Evolutionary conservation across 2,329 filamentous ascomycete species (phyloP).

Genomic region (Didymella lethalis): DNA sequence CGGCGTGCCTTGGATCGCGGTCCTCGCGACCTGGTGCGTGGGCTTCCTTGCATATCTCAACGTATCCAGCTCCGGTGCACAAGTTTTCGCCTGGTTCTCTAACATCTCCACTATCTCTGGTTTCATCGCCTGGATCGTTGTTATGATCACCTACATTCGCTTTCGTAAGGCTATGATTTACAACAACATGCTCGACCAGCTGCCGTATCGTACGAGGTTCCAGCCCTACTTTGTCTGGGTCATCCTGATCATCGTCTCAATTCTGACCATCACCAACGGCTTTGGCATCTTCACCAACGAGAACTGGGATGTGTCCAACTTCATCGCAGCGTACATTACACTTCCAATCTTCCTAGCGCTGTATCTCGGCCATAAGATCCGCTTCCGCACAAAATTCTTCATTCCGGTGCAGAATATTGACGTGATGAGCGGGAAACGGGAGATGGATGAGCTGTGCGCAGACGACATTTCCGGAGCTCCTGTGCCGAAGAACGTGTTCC

Average conservation of each 20-base stretch:
- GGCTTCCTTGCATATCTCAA: slow-evolving; percentile 60
- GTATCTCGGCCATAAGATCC: slow-evolving; percentile 48
- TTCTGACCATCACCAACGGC: slow-evolving; percentile 48
- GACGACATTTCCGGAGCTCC: slow-evolving; percentile 42
- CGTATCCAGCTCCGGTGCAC: slow-evolving; percentile 55
- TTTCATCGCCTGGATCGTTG: slow-evolving; percentile 64
- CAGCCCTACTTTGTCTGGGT: slow-evolving; percentile 65
- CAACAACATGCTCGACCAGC: slow-evolving; percentile 63
- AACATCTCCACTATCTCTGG: slow-evolving; percentile 70
- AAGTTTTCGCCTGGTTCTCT: slow-evolving; percentile 72
- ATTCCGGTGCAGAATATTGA: slow-evolving; percentile 44
- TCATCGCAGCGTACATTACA: slow-evolving; percentile 61
- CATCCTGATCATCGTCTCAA: slow-evolving; percentile 60
- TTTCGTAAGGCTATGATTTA: slow-evolving; percentile 59
- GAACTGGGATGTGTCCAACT: slow-evolving; percentile 57
- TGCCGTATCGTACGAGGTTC: slow-evolving; percentile 60
- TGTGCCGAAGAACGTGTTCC: slow-evolving; percentile 44
- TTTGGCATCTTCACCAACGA: slow-evolving; percentile 63
- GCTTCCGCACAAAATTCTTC: slow-evolving; percentile 37
- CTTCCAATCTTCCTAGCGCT: slow-evolving; percentile 47
- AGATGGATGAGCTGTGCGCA: slow-evolving; percentile 49
- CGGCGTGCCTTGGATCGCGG: slow-evolving; percentile 53
- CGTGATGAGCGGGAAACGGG: slow-evolving; percentile 45
- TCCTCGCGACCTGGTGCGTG: slow-evolving; percentile 52
- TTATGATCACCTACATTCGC: slow-evolving; percentile 66